Conservation (phyloP, 768 basidiomycete genomes). For the Candolleomyces eurysporus region DNA sequence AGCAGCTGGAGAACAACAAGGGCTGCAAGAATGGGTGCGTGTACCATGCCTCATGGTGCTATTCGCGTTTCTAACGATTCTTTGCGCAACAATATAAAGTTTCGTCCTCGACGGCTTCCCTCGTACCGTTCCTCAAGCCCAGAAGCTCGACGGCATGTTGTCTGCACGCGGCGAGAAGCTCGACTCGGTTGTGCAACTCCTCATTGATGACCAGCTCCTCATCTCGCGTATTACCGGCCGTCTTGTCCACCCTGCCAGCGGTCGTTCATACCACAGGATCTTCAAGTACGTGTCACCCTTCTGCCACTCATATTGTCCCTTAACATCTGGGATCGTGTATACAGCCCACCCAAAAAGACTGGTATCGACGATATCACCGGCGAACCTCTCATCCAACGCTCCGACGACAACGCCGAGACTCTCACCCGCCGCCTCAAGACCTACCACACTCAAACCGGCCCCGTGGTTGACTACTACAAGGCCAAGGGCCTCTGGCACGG, state of each 20-base stretch:
- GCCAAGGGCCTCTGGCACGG: constrained; percentile 85
- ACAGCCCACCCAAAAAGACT: constrained; percentile 95
- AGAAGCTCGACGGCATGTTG: constrained; percentile 95
- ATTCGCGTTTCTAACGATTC: constrained; percentile 16
- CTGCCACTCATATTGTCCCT: not conserved
- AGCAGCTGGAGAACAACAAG: constrained; percentile 91
- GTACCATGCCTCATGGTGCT: not conserved
- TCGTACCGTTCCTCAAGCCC: constrained; percentile 92
- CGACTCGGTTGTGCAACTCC: constrained; percentile 88
- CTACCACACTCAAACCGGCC: constrained; percentile 94
- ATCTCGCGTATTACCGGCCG: constrained; percentile 98
- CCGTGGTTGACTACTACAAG: constrained; percentile 96
- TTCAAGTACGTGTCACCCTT: constrained; percentile 67
- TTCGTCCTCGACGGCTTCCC: constrained; percentile 99
- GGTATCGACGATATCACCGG: constrained; percentile 93
- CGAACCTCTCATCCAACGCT: constrained; percentile 94
- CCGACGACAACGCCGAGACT: constrained; percentile 97
- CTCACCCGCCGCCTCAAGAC: constrained; percentile 82
- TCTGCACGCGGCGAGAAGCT: constrained; percentile 78
- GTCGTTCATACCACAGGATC: constrained; percentile 91
- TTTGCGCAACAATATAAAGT: constrained; percentile 39
- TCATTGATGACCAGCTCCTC: constrained; percentile 91
- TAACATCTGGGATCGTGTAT: not conserved
- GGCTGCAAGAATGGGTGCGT: constrained; percentile 93
- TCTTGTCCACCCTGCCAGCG: constrained; percentile 85